Conservation (phyloP, 2,329 filamentous ascomycete species). For the Cucurbitaria berberidis region DNA sequence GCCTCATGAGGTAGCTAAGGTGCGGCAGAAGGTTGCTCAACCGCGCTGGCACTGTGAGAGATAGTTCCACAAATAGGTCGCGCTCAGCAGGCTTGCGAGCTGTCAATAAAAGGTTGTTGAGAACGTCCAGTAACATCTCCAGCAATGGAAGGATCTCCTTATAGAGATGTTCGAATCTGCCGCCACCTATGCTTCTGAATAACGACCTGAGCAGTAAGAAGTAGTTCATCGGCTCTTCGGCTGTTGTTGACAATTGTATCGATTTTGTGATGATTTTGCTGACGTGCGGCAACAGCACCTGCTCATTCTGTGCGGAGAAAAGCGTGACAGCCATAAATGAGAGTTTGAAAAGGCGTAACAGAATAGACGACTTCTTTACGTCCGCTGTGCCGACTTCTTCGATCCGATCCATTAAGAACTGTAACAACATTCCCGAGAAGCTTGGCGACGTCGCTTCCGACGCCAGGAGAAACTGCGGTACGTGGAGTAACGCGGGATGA, state of each 20-base stretch:
- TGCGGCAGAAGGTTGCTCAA: slow-evolving; percentile 95
- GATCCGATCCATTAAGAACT: slow-evolving; percentile 96
- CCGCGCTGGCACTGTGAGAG: slow-evolving; percentile 90
- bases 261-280: slow-evolving; percentile 97
- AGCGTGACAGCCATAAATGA: slow-evolving; percentile 99
- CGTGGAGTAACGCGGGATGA: slow-evolving; percentile 89
- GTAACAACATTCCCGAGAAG: slow-evolving; percentile 96
- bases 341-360: slow-evolving; percentile 93
- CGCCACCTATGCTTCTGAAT: slow-evolving; percentile 95
- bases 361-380: slow-evolving; percentile 88
- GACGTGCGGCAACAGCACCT: slow-evolving; percentile 92
- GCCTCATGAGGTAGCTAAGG: slow-evolving; percentile 94
- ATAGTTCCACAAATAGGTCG: slow-evolving; percentile 96
- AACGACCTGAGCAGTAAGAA: slow-evolving; percentile 90
- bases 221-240: slow-evolving; percentile 98
- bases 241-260: slow-evolving; percentile 92
- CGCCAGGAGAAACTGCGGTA: slow-evolving; percentile 98
- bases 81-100: slow-evolving; percentile 89
- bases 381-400: slow-evolving; percentile 93
- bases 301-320: slow-evolving; percentile 93
- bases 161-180: slow-evolving; percentile 96
- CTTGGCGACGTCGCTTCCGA: slow-evolving; percentile 97
- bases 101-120: slow-evolving; percentile 91
- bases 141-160: slow-evolving; percentile 96
- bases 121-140: slow-evolving; percentile 95